Conservation (phyloP, 2,329 filamentous ascomycete species). For the Sordariomycetes sp. region DNA sequence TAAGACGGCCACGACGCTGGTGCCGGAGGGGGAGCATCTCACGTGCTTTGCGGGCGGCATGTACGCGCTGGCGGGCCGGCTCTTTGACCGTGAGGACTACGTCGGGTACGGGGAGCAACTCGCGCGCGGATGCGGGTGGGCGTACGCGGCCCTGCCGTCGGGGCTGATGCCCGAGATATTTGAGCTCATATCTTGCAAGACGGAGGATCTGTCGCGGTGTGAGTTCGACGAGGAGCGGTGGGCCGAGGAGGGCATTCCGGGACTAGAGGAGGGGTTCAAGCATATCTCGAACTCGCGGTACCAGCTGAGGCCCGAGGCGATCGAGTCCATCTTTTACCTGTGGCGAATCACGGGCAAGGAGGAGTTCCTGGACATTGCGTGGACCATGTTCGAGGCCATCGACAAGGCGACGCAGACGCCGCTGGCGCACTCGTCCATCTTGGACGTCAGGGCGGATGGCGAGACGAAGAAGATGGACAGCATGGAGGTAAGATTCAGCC, state of each 20-base stretch:
- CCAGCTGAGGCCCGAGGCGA: conserved; percentile 34
- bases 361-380: conserved; percentile 34
- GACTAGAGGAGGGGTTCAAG: conserved; percentile 46
- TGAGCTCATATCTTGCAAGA: conserved; percentile 28
- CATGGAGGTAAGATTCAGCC: conserved; percentile 49
- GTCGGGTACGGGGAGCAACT: conserved; percentile 31
- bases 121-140: conserved; percentile 43
- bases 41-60: conserved; percentile 60
- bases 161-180: conserved; percentile 48
- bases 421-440: conserved; percentile 32
- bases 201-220: conserved; percentile 14
- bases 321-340: conserved; percentile 39
- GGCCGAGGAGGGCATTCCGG: conserved; percentile 6
- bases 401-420: conserved; percentile 29
- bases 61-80: conserved; percentile 51
- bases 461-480: conserved; percentile 33
- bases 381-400: conserved; percentile 37
- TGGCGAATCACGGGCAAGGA: conserved; percentile 35
- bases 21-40: conserved; percentile 39
- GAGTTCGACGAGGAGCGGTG: conserved; percentile 16
- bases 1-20: conserved; percentile 39
- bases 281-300: conserved; percentile 36
- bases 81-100: conserved; percentile 38
- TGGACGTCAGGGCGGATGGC: conserved; percentile 27
- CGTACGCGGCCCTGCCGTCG: conserved; percentile 36